A percentile compares a stretch with the other conserved stretches of the same genome.
These are phyloP conservation scores for Ramalina peruviana DNA, from an alignment of 495 filamentous ascomycete genomes.

Conservation along the genomic window DNA sequence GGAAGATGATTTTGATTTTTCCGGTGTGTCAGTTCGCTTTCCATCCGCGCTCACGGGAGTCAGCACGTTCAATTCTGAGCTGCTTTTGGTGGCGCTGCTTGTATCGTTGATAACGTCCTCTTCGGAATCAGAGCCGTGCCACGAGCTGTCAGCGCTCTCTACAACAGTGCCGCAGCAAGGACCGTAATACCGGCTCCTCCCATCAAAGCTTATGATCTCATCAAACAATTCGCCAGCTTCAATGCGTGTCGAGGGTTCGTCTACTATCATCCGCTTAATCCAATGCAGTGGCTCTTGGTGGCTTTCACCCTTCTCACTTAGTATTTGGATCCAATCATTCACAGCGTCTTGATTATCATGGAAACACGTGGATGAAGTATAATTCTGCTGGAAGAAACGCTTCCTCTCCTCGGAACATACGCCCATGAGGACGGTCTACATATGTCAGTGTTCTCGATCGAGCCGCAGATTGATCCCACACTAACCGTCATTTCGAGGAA, in stretches of 20 bases:
- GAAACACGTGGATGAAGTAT: not conserved
- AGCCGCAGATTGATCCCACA: not conserved
- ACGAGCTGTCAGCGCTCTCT: not conserved
- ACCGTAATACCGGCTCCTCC: not conserved
- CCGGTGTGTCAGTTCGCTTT: no score
- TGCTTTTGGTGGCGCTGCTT: not conserved
- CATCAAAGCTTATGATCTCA: not conserved
- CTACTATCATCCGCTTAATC: not conserved
- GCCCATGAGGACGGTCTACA: slow-evolving; percentile 4
- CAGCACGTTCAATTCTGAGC: no score
- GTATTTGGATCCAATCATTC: slow-evolving; percentile 1
- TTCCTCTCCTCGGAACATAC: not conserved
- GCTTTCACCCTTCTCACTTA: not conserved
- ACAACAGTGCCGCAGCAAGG: not conserved
- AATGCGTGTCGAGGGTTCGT: not conserved
- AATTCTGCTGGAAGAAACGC: not conserved
- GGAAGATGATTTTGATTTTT: no score
- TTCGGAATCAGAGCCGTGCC: not conserved
- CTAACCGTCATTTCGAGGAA: slow-evolving; percentile 12
- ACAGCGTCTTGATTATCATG: slow-evolving; percentile 1
- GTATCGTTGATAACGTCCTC: not conserved
- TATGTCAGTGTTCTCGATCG: not conserved
- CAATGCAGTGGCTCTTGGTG: slow-evolving; percentile 1
- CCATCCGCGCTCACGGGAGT: no score
- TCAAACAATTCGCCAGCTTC: not conserved